These are phyloP conservation scores for Clavispora fructus DNA, from an alignment of 805 yeast genomes.

Conservation along the genomic window DNA sequence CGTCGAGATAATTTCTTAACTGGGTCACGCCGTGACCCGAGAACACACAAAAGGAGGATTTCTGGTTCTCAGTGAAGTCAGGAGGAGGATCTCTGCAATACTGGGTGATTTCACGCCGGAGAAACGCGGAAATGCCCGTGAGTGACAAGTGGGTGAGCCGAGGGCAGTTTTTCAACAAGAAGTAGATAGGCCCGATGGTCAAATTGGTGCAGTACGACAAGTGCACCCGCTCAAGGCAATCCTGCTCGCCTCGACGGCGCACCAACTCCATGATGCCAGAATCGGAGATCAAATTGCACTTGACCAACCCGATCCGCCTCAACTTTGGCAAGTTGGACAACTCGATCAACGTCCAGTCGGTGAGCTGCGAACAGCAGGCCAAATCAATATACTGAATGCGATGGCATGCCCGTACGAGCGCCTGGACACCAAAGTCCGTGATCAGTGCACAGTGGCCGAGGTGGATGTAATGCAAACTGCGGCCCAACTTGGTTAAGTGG, in stretches of 20 bases:
- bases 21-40: constrained; percentile 83
- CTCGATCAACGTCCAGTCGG: constrained; percentile 75
- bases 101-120: constrained; percentile 76
- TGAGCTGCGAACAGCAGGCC: constrained; percentile 88
- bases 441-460: constrained; percentile 89
- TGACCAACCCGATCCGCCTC: constrained; percentile 88
- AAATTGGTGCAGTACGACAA: constrained; percentile 83
- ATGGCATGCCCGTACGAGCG: constrained; percentile 70
- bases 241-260: constrained; percentile 64
- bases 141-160: constrained; percentile 83
- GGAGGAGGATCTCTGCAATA: constrained; percentile 91
- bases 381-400: constrained; percentile 88
- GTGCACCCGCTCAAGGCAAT: constrained; percentile 87
- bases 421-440: constrained; percentile 81
- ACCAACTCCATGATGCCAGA: constrained; percentile 69
- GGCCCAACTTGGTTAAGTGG: constrained; percentile 67
- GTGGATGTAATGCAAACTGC: constrained; percentile 82
- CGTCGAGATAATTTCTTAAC: constrained; percentile 63
- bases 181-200: constrained; percentile 71
- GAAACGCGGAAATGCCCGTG: constrained; percentile 88
- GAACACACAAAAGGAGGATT: constrained; percentile 83
- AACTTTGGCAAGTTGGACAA: constrained; percentile 72
- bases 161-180: constrained; percentile 74
- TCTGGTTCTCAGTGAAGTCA: constrained; percentile 84
- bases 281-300: constrained; percentile 84